Evolutionary conservation across 352 stramenopile genomes (phyloP).

Genomic region (Phytophthora nicotianae): DNA sequence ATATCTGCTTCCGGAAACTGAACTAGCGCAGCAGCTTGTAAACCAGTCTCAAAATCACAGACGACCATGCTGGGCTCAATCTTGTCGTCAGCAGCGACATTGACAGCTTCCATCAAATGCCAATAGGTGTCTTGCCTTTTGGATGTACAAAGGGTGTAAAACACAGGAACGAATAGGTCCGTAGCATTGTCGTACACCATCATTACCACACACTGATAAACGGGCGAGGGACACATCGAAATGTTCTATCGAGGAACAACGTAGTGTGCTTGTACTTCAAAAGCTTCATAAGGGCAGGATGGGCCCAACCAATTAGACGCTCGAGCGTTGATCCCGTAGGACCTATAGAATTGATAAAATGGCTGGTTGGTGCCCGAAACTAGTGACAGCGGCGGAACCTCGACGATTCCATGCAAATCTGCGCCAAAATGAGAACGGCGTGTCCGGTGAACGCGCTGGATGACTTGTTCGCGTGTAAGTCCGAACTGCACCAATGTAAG

Average conservation of each 20-base stretch:
- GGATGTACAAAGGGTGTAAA: not conserved
- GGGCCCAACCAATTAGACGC: not conserved
- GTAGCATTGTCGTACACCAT: slow-evolving; percentile 1
- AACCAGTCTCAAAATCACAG: not conserved
- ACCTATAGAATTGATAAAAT: too few species aligned
- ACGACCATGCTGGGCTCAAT: not conserved
- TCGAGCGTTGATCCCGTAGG: not conserved
- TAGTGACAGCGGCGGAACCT: too few species aligned
- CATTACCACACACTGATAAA: not conserved
- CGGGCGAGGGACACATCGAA: not conserved
- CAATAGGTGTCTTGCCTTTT: slow-evolving; percentile 1
- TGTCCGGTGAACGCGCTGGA: too few species aligned
- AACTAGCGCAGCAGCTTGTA: not conserved
- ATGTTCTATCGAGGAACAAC: not conserved
- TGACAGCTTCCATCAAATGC: not conserved
- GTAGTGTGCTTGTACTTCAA: not conserved
- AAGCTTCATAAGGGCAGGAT: not conserved
- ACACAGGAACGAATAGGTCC: not conserved
- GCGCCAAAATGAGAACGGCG: too few species aligned
- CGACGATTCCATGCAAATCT: too few species aligned
- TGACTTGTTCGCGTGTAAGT: too few species aligned
- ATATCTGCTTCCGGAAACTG: not conserved
- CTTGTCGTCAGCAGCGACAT: too few species aligned
- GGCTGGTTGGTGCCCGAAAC: too few species aligned
- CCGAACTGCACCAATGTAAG: too few species aligned